These are phyloP conservation scores for Lasiodiplodia citricola DNA, from an alignment of 2,329 filamentous ascomycete species.

Conservation along the genomic window DNA sequence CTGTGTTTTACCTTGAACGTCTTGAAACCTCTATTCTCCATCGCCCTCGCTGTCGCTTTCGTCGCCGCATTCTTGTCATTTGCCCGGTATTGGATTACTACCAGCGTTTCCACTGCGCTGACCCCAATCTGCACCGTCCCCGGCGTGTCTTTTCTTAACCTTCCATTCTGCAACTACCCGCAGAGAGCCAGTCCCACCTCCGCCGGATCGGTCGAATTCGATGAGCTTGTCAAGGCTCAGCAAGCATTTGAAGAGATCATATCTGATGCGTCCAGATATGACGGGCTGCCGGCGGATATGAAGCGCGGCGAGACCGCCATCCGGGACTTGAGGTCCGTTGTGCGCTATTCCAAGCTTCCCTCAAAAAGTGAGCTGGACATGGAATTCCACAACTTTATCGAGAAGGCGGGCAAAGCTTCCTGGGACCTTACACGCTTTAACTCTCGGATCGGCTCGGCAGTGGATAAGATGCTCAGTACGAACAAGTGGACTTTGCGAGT, in stretches of 20 bases:
- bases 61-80: constrained; percentile 35
- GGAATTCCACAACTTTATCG: constrained; percentile 78
- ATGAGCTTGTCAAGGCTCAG: constrained; percentile 75
- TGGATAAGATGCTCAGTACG: constrained; percentile 75
- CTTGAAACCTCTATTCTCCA: constrained; percentile 68
- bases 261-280: constrained; percentile 68
- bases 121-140: constrained; percentile 74
- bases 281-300: constrained; percentile 76
- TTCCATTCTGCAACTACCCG: constrained; percentile 64
- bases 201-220: constrained; percentile 62
- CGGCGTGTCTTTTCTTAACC: constrained; percentile 63
- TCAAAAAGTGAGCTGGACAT: constrained; percentile 72
- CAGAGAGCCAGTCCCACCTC: constrained; percentile 32
- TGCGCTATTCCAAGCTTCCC: constrained; percentile 71
- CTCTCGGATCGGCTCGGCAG: constrained; percentile 72
- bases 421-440: constrained; percentile 76
- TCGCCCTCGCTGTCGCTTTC: constrained; percentile 66
- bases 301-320: constrained; percentile 77
- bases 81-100: neutral
- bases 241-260: constrained; percentile 77
- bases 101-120: constrained; percentile 53
- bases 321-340: constrained; percentile 73
- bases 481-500: constrained; percentile 69
- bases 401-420: constrained; percentile 68
- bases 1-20: constrained; percentile 65